Conservation (phyloP, 495 filamentous ascomycete species). For the Lasiosphaeria ovina region DNA sequence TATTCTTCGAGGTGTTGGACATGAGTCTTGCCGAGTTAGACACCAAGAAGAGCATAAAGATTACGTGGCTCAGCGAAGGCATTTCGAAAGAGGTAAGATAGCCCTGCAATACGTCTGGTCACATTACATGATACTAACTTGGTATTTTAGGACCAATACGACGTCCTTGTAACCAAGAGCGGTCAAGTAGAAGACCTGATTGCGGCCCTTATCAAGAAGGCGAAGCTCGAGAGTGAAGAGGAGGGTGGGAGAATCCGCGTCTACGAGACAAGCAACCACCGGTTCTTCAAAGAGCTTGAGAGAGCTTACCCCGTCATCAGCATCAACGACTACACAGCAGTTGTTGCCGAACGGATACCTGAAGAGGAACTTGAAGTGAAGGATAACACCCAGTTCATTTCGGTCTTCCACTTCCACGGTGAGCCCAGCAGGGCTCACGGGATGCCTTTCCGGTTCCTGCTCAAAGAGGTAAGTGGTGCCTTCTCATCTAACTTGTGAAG, state of each 20-base stretch:
- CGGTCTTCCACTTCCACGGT: constrained; percentile 86
- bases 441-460: constrained; percentile 85
- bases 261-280: constrained; percentile 74
- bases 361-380: constrained; percentile 67
- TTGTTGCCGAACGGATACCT: constrained; percentile 78
- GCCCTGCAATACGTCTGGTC: constrained; percentile 4
- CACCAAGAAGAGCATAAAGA: constrained; percentile 77
- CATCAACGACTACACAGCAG: constrained; percentile 79
- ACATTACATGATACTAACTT: constrained; percentile 21
- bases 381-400: constrained; percentile 61
- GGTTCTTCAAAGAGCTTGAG: constrained; percentile 71
- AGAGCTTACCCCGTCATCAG: constrained; percentile 62
- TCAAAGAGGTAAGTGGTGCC: constrained; percentile 66
- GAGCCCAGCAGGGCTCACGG: constrained; percentile 74
- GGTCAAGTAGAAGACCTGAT: constrained; percentile 76
- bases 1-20: constrained; percentile 91
- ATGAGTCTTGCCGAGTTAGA: constrained; percentile 91
- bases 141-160: constrained; percentile 61
- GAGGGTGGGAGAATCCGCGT: constrained; percentile 64
- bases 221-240: constrained; percentile 69
- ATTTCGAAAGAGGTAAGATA: constrained; percentile 76
- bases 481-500: background rate
- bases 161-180: constrained; percentile 80
- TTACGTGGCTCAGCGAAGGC: constrained; percentile 84
- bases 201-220: constrained; percentile 71